Base-by-base conservation (phyloP, 2,329 filamentous ascomycete species). In the Apiospora sp. region DNA sequence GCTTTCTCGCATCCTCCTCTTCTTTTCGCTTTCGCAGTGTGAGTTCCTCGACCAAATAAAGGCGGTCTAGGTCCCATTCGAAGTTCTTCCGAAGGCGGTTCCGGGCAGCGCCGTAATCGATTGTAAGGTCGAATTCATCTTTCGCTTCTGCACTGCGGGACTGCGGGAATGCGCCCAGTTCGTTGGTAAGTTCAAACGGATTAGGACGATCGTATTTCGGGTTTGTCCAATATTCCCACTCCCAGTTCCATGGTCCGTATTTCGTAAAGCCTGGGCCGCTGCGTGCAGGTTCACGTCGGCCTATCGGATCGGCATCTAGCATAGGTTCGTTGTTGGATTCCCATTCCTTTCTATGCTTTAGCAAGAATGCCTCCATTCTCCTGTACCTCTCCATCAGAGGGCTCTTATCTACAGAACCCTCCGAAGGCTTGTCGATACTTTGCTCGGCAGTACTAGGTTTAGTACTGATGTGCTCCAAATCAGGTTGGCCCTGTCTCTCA, bases 11-110 rank as follows among this genome's bases (percentile, higher is more conserved):
- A 0, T 49, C 24, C 2, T 34, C 46, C 10, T 41, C 37, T 69
- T 34, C 0, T 1, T 34, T 49, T 4, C 14, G 43, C 14, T 64
- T 58, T 8, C 34, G 24, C 16, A 19, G 34, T 8, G 48, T 43
- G 13, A 67, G 14, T 5, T 73, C 72, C 41, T 70, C 70, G 10
- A 67, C 4, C 58, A 70, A 37, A 8, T 37, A 72, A 1, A 73
- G 24, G 5, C 73, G 73, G 16, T 74, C 73, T 27, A 72, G 51
- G 12, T 73, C 73, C 73, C 73, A 73, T 64, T 74, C 73, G 43
- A 74, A 74, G 24, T 68, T 71, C 70, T 71, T 71, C 22, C 72
- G 72, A 69, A 73, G 37, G 16, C 73, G 54, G 16, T 70, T 27
- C 19, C 73, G 51, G 16, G 54, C 58, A 8, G 34, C 46, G 22